phyloP scores from a whole-genome alignment of 306 rosid genomes.

The Fagus crenata region DNA sequence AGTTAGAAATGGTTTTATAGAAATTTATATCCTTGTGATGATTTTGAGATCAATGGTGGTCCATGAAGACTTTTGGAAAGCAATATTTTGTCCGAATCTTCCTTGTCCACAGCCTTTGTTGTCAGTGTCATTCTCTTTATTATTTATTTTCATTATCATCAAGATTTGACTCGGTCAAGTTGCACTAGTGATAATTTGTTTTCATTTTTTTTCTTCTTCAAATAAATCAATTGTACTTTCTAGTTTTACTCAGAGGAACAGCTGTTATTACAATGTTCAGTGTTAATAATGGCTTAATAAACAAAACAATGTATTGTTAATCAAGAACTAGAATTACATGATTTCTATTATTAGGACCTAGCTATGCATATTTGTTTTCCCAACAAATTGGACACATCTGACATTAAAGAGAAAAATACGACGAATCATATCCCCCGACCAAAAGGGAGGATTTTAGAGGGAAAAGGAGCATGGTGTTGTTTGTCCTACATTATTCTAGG shows the following conservation, averaged over 20 bases:
- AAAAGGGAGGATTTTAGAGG: not conserved
- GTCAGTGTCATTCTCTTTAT: not conserved
- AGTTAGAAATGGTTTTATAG: constrained; percentile 30
- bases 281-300: not conserved
- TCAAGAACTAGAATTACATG: not conserved
- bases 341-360: not conserved
- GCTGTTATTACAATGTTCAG: not conserved
- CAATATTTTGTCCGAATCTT: not conserved
- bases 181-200: not conserved
- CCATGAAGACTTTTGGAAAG: constrained; percentile 6
- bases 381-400: not conserved
- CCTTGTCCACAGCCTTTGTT: not conserved
- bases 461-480: not conserved
- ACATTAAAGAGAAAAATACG: not conserved
- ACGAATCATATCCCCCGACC: not conserved
- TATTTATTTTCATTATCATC: not conserved
- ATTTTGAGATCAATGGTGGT: constrained; percentile 11
- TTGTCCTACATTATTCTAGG: no score
- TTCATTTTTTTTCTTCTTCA: not conserved
- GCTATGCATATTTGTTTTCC: not conserved
- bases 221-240: not conserved
- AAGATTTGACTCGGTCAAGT: not conserved
- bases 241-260: not conserved
- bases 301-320: not conserved
- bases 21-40: constrained; percentile 9